Percentiles rank a stretch among this genome's conserved stretches.
phyloP scores from a whole-genome alignment of 208 protist species.

The Phytomonas sp. region DNA sequence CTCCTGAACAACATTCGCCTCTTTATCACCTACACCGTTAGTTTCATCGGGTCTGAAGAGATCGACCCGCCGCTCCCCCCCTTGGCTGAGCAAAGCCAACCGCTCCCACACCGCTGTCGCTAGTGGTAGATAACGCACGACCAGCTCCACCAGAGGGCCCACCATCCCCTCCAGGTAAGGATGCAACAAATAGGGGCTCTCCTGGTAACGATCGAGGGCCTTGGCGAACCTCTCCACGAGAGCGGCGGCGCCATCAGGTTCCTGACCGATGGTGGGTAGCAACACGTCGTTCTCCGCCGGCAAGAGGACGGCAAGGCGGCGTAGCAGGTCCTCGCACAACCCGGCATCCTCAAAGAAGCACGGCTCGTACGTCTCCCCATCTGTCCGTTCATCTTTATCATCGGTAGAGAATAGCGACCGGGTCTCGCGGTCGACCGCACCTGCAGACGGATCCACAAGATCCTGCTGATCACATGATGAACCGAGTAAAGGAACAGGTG shows the following conservation, averaged over 20 bases:
- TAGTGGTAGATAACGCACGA: conserved; percentile 34
- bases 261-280: conserved; percentile 48
- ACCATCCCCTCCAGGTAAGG: conserved; percentile 84
- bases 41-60: neutral
- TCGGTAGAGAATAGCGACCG: neutral
- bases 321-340: conserved; percentile 36
- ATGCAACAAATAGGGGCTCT: conserved; percentile 90
- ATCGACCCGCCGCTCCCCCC: neutral
- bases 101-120: conserved; percentile 29
- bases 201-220: conserved; percentile 90
- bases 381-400: conserved; percentile 11
- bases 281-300: conserved; percentile 20
- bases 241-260: conserved; percentile 44
- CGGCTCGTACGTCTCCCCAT: conserved; percentile 40
- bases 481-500: neutral
- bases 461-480: neutral
- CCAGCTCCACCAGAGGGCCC: conserved; percentile 56
- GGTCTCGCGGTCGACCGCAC: neutral
- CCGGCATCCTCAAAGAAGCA: conserved; percentile 79
- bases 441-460: neutral
- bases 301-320: conserved; percentile 24
- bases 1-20: neutral
- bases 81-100: neutral
- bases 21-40: conserved; percentile 11
- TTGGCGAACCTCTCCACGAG: conserved; percentile 46